Percentiles rank a stretch among this genome's conserved stretches.
These are phyloP conservation scores for Madurella fahalii DNA, from an alignment of 2,329 filamentous ascomycete species.

Conservation along the genomic window DNA sequence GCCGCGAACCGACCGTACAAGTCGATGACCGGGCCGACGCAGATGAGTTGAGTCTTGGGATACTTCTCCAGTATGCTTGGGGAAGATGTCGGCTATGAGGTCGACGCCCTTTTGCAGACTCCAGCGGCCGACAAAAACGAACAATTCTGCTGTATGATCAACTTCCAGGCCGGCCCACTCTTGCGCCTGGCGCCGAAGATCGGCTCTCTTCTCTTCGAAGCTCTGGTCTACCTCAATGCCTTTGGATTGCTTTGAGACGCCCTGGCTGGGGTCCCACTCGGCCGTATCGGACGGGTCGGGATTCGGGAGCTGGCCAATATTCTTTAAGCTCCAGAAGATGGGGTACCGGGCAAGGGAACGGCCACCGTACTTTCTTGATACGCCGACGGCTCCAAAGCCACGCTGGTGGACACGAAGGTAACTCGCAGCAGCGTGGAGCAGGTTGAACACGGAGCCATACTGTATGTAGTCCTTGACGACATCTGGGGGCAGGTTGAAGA, in stretches of 20 bases:
- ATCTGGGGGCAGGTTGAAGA: constrained; percentile 58
- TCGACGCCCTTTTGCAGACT: constrained; percentile 67
- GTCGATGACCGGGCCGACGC: constrained; percentile 62
- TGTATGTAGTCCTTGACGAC: constrained; percentile 59
- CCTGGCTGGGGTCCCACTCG: constrained; percentile 51
- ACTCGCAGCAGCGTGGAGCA: constrained; percentile 62
- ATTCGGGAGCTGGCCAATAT: constrained; percentile 60
- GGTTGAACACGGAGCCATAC: constrained; percentile 65
- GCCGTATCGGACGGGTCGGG: constrained; percentile 62
- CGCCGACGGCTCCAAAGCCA: constrained; percentile 64
- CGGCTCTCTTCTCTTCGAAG: constrained; percentile 50
- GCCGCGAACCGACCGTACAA: constrained; percentile 65
- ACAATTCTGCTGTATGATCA: constrained; percentile 58
- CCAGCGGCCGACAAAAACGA: constrained; percentile 67
- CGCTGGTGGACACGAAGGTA: constrained; percentile 64
- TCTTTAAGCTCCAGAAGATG: constrained; percentile 64
- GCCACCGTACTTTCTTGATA: constrained; percentile 65
- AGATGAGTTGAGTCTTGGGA: constrained; percentile 57
- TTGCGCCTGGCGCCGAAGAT: constrained; percentile 57
- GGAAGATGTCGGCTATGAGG: constrained; percentile 64
- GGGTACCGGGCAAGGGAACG: constrained; percentile 63
- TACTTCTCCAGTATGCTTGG: constrained; percentile 57
- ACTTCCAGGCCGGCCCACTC: constrained; percentile 63
- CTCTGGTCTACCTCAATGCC: constrained; percentile 50
- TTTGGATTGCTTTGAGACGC: constrained; percentile 38